Evolutionary conservation across 1,139 yeast genomes (phyloP).

Genomic region (Blastobotrys raffinosifermentans): DNA sequence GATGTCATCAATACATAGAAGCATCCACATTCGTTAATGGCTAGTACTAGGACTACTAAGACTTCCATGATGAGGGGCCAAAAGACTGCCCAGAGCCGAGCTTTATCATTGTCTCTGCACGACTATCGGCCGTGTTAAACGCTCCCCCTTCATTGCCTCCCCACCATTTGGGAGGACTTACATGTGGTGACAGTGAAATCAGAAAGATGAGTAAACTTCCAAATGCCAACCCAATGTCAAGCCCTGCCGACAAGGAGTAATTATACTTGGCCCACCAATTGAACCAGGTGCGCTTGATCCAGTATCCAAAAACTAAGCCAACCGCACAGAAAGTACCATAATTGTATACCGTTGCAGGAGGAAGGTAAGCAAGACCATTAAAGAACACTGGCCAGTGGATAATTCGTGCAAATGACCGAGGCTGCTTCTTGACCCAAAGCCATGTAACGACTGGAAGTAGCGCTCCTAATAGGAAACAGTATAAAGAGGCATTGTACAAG

Average conservation of each 20-base stretch:
- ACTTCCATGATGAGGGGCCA: constrained; percentile 26
- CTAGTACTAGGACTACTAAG: too few relatives aligned
- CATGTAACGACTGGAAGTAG: constrained; percentile 41
- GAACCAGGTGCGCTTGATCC: constrained; percentile 45
- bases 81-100: constrained; percentile 22
- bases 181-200: constrained; percentile 35
- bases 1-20: neutral
- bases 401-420: constrained; percentile 40
- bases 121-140: constrained; percentile 24
- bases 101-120: constrained; percentile 16
- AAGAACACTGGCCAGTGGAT: constrained; percentile 49
- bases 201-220: constrained; percentile 46
- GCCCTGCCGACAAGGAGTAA: constrained; percentile 52
- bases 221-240: constrained; percentile 52
- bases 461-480: constrained; percentile 45
- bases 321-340: constrained; percentile 45
- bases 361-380: constrained; percentile 44
- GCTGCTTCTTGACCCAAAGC: constrained; percentile 45
- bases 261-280: constrained; percentile 66
- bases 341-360: constrained; percentile 51
- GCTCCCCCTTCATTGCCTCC: constrained; percentile 34
- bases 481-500: constrained; percentile 38
- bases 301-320: constrained; percentile 48
- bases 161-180: constrained; percentile 50
- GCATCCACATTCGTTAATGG: too few relatives aligned